These are phyloP conservation scores for Candida methanosorbosa DNA, from an alignment of 805 yeast genomes.

Conservation along the genomic window DNA sequence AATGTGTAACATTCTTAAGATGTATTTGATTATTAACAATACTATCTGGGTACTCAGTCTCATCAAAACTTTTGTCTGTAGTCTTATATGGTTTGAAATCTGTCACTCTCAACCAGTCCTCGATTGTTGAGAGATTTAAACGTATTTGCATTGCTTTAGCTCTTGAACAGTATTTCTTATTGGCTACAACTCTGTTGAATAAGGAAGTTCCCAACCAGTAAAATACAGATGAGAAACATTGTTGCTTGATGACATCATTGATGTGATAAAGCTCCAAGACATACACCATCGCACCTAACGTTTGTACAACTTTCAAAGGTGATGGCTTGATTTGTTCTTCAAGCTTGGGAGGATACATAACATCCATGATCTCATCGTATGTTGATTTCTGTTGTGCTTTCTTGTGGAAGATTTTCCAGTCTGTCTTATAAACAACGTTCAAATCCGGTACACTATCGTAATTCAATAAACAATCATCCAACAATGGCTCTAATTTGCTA, in stretches of 20 bases:
- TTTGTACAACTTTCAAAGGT: conserved; percentile 77
- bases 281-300: conserved; percentile 80
- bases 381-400: conserved; percentile 37
- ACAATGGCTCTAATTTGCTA: conserved; percentile 43
- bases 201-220: conserved; percentile 67
- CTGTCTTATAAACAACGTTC: conserved; percentile 65
- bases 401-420: conserved; percentile 44
- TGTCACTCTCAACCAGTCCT: conserved; percentile 85
- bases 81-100: conserved; percentile 37
- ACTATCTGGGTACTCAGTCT: conserved; percentile 24
- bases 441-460: conserved; percentile 80
- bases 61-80: conserved; percentile 14
- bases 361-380: conserved; percentile 66
- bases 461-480: conserved; percentile 63
- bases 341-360: conserved; percentile 79
- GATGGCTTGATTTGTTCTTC: conserved; percentile 79
- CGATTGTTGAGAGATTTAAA: conserved; percentile 74
- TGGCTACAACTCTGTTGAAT: conserved; percentile 65
- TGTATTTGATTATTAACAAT: conserved; percentile 13
- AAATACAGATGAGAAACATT: conserved; percentile 68
- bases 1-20: conserved; percentile 16
- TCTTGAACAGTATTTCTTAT: conserved; percentile 66
- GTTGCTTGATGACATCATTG: conserved; percentile 69
- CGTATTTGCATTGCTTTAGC: conserved; percentile 85
- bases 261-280: conserved; percentile 77